Percentiles rank a stretch among this genome's conserved stretches.
These are phyloP conservation scores for Collybia sordida DNA, from an alignment of 768 basidiomycete species.

Conservation along the genomic window DNA sequence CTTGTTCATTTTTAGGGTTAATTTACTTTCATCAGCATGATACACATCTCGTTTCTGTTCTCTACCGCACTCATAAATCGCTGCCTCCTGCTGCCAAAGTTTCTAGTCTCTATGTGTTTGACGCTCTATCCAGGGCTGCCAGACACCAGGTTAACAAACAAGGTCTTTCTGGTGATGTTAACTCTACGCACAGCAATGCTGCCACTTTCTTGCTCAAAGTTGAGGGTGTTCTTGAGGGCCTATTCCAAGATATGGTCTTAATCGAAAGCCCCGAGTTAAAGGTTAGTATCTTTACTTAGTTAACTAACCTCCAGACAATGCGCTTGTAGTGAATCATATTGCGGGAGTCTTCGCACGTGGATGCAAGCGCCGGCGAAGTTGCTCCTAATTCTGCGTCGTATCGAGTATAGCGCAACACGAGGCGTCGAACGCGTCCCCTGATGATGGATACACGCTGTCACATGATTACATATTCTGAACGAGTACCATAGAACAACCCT, in stretches of 20 bases:
- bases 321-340: not conserved
- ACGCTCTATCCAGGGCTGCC: slow-evolving; percentile 88
- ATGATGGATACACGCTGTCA: slow-evolving; percentile 24
- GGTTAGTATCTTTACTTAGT: slow-evolving; percentile 57
- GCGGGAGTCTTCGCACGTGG: not conserved
- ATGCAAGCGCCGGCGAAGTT: not conserved
- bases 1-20: not conserved
- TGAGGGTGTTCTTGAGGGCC: slow-evolving; percentile 86
- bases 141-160: slow-evolving; percentile 67
- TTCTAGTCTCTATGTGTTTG: slow-evolving; percentile 89
- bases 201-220: slow-evolving; percentile 88
- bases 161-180: slow-evolving; percentile 53
- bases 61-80: slow-evolving; percentile 88
- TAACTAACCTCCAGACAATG: not conserved
- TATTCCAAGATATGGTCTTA: slow-evolving; percentile 82
- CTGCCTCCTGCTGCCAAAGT: slow-evolving; percentile 70
- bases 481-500: slow-evolving; percentile 36
- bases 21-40: slow-evolving; percentile 58
- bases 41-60: slow-evolving; percentile 81
- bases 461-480: slow-evolving; percentile 28
- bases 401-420: not conserved
- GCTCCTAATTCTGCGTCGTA: not conserved
- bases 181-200: slow-evolving; percentile 61
- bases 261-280: slow-evolving; percentile 70
- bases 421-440: not conserved